phyloP scores from a whole-genome alignment of 2,329 filamentous ascomycete species.

The Colletotrichum truncatum region DNA sequence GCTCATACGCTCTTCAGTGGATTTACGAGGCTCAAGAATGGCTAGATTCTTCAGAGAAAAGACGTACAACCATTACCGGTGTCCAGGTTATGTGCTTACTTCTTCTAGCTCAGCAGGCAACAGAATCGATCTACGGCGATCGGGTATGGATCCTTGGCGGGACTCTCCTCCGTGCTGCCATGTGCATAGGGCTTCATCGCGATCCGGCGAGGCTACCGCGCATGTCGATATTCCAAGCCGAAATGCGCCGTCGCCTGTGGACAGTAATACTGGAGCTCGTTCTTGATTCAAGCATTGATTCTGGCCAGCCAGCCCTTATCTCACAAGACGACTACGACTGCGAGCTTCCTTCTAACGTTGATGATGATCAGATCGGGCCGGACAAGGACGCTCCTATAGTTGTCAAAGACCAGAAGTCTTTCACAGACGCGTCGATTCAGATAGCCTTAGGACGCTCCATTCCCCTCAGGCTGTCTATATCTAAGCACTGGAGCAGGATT shows the following conservation, averaged over 20 bases:
- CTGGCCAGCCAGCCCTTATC: constrained; percentile 48
- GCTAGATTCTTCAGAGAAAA: constrained; percentile 35
- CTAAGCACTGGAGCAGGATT: constrained; percentile 57
- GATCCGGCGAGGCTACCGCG: constrained; percentile 39
- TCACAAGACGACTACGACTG: constrained; percentile 59
- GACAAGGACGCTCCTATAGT: constrained; percentile 33
- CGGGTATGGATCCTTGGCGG: constrained; percentile 41
- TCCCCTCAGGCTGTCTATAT: constrained; percentile 51
- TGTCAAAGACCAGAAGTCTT: constrained; percentile 35
- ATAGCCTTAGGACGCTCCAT: constrained; percentile 55
- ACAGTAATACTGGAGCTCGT: constrained; percentile 32
- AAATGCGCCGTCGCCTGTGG: constrained; percentile 45
- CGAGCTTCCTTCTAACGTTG: constrained; percentile 55
- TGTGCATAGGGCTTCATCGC: constrained; percentile 44
- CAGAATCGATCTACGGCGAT: constrained; percentile 33
- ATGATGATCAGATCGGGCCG: constrained; percentile 59
- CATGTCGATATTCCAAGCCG: constrained; percentile 37
- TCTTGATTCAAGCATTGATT: neutral
- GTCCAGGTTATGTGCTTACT: constrained; percentile 42
- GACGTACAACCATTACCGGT: constrained; percentile 35
- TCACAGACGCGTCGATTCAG: constrained; percentile 60
- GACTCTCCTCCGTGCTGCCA: constrained; percentile 39
- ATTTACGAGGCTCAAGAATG: constrained; percentile 34
- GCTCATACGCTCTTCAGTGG: constrained; percentile 32
- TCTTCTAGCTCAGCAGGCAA: constrained; percentile 34